Evolutionary conservation across 768 basidiomycete species (phyloP).

Genomic region (Hericium erinaceus): DNA sequence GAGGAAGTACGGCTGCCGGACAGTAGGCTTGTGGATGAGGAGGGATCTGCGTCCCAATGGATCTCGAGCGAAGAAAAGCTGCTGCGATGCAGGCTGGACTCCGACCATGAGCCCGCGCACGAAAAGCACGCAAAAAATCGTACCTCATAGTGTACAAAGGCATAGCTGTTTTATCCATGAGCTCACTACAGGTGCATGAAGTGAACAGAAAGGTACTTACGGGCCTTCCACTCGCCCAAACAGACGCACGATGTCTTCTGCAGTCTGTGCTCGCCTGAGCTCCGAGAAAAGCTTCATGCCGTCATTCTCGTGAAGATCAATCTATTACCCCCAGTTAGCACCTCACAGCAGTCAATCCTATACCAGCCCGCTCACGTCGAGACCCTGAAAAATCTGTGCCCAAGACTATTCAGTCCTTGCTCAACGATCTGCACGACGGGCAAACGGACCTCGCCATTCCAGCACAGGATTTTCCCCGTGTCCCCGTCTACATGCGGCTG

Average conservation of each 20-base stretch:
- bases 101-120: background rate
- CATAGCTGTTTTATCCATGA: constrained; percentile 43
- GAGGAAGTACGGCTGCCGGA: constrained; percentile 40
- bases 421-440: too few relatives aligned
- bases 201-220: constrained; percentile 34
- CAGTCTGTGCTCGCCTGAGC: constrained; percentile 17
- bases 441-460: constrained; percentile 71
- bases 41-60: constrained; percentile 84
- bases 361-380: constrained; percentile 40
- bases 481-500: constrained; percentile 54
- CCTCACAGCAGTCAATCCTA: background rate
- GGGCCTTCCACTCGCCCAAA: constrained; percentile 72
- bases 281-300: constrained; percentile 42
- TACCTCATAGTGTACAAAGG: constrained; percentile 73
- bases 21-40: constrained; percentile 53
- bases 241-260: constrained; percentile 37
- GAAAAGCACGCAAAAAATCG: constrained; percentile 13
- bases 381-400: constrained; percentile 58
- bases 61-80: constrained; percentile 69
- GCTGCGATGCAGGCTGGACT: constrained; percentile 31
- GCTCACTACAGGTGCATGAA: background rate
- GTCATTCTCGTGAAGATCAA: constrained; percentile 59
- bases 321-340: constrained; percentile 26
- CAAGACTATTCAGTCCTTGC: too few relatives aligned
- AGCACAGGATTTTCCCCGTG: constrained; percentile 59